phyloP scores from a whole-genome alignment of 805 yeast genomes.

The Candida oleophila region DNA sequence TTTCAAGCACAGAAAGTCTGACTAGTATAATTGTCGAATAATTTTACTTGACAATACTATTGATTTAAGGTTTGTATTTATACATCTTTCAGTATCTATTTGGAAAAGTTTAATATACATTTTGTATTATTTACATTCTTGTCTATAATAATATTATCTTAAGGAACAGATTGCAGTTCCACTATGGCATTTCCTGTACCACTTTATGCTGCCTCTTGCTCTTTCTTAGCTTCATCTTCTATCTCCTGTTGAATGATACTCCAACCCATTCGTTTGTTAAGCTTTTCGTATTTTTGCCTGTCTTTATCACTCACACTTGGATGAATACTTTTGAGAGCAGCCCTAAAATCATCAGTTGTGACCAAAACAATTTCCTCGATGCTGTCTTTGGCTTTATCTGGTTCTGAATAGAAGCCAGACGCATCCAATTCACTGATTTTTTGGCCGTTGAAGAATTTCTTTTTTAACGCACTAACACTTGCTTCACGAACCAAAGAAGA shows the following conservation, averaged over 20 bases:
- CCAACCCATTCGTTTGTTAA: constrained; percentile 78
- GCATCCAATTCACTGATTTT: constrained; percentile 37
- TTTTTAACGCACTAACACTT: constrained; percentile 82
- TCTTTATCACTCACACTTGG: constrained; percentile 92
- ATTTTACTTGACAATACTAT: too few species aligned
- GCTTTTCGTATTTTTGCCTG: constrained; percentile 68
- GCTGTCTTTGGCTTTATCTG: constrained; percentile 8
- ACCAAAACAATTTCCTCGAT: constrained; percentile 50
- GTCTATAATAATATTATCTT: not conserved
- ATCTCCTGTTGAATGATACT: constrained; percentile 40
- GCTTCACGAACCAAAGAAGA: constrained; percentile 92
- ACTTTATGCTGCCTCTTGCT: constrained; percentile 6
- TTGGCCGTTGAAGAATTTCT: constrained; percentile 56
- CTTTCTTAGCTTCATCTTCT: constrained; percentile 10
- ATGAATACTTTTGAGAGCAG: constrained; percentile 71
- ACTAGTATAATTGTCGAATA: too few species aligned
- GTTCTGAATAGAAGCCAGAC: constrained; percentile 36
- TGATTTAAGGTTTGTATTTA: too few species aligned
- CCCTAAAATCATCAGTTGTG: constrained; percentile 61
- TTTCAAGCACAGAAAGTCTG: too few species aligned
- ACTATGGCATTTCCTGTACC: not conserved
- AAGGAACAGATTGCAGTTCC: not conserved
- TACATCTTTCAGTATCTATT: not conserved
- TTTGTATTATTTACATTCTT: not conserved
- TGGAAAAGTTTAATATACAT: not conserved